phyloP scores from a whole-genome alignment of 805 yeast genomes.

The Debaryomyces tyrocola region DNA sequence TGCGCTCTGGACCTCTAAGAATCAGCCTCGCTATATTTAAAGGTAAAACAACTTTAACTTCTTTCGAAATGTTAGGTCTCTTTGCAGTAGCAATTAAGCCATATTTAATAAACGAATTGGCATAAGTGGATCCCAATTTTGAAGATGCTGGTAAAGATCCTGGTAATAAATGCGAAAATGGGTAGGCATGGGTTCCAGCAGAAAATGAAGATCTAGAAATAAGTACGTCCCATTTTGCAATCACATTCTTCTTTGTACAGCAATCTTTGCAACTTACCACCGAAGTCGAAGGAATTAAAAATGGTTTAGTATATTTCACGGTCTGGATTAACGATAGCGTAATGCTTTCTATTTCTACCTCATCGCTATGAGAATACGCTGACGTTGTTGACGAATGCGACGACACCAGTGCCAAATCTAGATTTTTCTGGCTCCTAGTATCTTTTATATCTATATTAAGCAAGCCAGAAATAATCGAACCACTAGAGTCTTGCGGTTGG shows the following conservation, averaged over 20 bases:
- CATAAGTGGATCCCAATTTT: constrained; percentile 54
- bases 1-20: constrained; percentile 77
- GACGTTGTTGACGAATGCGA: constrained; percentile 12
- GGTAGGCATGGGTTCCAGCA: constrained; percentile 78
- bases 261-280: constrained; percentile 62
- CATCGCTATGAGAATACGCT: constrained; percentile 30
- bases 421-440: background rate
- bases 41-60: constrained; percentile 53
- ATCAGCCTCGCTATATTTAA: constrained; percentile 75
- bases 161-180: constrained; percentile 85
- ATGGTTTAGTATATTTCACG: constrained; percentile 65
- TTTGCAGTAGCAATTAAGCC: constrained; percentile 66
- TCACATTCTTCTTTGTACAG: constrained; percentile 49
- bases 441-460: constrained; percentile 46
- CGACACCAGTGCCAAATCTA: constrained; percentile 15
- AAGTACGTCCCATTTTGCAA: constrained; percentile 89
- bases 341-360: constrained; percentile 56
- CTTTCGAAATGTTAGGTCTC: constrained; percentile 20
- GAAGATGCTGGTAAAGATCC: constrained; percentile 84
- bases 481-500: constrained; percentile 70
- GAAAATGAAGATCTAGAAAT: constrained; percentile 56
- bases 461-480: constrained; percentile 82
- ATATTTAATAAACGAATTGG: constrained; percentile 60
- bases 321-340: constrained; percentile 72
- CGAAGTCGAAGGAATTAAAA: constrained; percentile 50